phyloP scores from a whole-genome alignment of 768 basidiomycete genomes.

The Lactifluus pinguis region DNA sequence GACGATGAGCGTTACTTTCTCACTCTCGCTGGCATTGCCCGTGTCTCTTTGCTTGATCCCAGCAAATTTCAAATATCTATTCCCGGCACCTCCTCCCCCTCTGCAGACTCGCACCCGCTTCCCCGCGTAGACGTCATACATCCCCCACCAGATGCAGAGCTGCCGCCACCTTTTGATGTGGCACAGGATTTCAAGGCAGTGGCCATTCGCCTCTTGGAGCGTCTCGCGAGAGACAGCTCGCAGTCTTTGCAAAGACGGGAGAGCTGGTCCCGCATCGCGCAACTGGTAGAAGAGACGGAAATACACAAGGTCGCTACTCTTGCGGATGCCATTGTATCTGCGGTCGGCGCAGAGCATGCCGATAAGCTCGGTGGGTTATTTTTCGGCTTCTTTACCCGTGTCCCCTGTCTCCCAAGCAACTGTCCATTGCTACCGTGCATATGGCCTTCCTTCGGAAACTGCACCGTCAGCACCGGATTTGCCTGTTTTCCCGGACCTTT shows the following conservation, averaged over 20 bases:
- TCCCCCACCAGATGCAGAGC: constrained; percentile 29
- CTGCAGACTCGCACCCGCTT: constrained; percentile 28
- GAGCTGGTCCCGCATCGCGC: constrained; percentile 57
- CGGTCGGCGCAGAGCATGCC: constrained; percentile 52
- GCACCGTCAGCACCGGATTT: too few species aligned
- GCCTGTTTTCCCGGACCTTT: background rate
- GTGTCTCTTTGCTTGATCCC: constrained; percentile 42
- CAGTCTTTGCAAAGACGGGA: constrained; percentile 45
- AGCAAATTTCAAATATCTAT: too few species aligned
- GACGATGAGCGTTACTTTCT: constrained; percentile 57
- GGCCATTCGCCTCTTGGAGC: constrained; percentile 57
- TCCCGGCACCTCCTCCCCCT: background rate
- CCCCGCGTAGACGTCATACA: constrained; percentile 22
- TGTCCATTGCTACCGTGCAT: background rate
- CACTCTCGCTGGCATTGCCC: constrained; percentile 61
- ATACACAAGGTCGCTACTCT: constrained; percentile 59
- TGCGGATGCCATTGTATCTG: constrained; percentile 65
- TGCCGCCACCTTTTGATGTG: constrained; percentile 39
- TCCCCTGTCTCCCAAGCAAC: background rate
- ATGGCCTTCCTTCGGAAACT: too few species aligned
- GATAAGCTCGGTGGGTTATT: constrained; percentile 59
- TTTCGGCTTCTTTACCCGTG: background rate
- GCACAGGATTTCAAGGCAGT: constrained; percentile 63
- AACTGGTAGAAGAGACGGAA: constrained; percentile 65
- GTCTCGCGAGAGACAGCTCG: constrained; percentile 38